phyloP scores from a whole-genome alignment of 2,329 filamentous ascomycete genomes.

The Stachybotrys chartarum region DNA sequence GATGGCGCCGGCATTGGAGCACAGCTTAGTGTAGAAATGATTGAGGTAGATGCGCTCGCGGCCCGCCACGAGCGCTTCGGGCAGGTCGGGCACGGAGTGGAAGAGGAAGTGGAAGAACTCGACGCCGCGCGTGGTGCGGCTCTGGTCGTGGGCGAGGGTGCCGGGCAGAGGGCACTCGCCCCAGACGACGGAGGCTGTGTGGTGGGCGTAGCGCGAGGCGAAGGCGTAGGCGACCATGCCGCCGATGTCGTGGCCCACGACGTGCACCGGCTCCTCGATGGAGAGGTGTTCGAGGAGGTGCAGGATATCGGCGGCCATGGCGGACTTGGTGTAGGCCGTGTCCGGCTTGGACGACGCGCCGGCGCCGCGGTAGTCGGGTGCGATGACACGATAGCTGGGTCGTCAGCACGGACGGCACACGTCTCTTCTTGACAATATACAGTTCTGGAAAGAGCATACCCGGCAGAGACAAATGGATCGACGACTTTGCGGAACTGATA shows the following conservation, averaged over 20 bases:
- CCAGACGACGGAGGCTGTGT: constrained; percentile 28
- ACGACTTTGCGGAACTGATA: constrained; percentile 35
- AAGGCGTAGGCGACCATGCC: constrained; percentile 35
- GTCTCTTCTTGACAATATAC: background rate
- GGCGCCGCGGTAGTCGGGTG: constrained; percentile 31
- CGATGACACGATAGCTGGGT: constrained; percentile 21
- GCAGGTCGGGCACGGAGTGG: constrained; percentile 1
- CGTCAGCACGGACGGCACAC: background rate
- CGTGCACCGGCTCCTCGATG: constrained; percentile 28
- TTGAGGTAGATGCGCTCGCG: constrained; percentile 32
- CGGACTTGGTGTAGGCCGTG: constrained; percentile 30
- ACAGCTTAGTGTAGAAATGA: constrained; percentile 32
- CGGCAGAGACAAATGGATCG: constrained; percentile 24
- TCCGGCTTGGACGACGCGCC: constrained; percentile 26
- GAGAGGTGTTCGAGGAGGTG: constrained; percentile 19
- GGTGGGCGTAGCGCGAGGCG: constrained; percentile 23
- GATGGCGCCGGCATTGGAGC: constrained; percentile 26
- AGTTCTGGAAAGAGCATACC: constrained; percentile 13
- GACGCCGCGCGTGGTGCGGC: background rate
- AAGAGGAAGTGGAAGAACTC: constrained; percentile 2
- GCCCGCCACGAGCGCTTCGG: constrained; percentile 22
- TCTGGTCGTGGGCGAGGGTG: constrained; percentile 19
- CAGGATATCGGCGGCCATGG: constrained; percentile 31
- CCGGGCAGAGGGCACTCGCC: constrained; percentile 35
- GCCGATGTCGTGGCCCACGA: constrained; percentile 40